These are phyloP conservation scores for Pseudogymnoascus sp. DNA, from an alignment of 2,329 filamentous ascomycete species.

Conservation along the genomic window DNA sequence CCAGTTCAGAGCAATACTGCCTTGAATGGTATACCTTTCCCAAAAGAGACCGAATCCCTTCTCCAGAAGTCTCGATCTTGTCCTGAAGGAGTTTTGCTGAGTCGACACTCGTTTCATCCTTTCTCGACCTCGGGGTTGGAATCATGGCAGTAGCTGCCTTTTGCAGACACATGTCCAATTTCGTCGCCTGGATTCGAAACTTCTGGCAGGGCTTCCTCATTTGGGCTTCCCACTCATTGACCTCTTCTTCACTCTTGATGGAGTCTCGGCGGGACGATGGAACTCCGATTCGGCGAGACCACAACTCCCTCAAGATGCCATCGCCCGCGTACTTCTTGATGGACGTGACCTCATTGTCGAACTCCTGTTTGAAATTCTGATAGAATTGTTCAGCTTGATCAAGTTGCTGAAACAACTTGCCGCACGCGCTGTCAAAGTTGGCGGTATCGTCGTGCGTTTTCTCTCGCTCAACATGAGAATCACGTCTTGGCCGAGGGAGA, in stretches of 20 bases:
- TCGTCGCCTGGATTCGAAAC: neutral
- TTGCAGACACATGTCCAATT: neutral
- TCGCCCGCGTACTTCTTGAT: slow-evolving; percentile 17
- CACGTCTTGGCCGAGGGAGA: neutral
- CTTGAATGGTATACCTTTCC: slow-evolving; percentile 12
- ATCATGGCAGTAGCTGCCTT: neutral
- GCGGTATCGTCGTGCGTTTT: neutral
- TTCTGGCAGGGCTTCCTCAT: neutral
- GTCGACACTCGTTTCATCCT: slow-evolving; percentile 12
- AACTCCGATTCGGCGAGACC: slow-evolving; percentile 17
- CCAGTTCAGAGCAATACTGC: slow-evolving; percentile 19
- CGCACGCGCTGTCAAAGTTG: neutral
- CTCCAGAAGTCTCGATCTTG: slow-evolving; percentile 15
- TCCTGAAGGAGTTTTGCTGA: slow-evolving; percentile 16
- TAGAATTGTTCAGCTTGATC: slow-evolving; percentile 20
- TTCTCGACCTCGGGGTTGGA: neutral
- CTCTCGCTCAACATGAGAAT: neutral
- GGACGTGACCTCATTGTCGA: slow-evolving; percentile 15
- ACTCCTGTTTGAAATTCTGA: slow-evolving; percentile 17
- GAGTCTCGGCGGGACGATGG: slow-evolving; percentile 13
- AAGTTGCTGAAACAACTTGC: slow-evolving; percentile 16
- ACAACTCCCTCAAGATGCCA: slow-evolving; percentile 16
- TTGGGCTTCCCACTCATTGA: neutral
- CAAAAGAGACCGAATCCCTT: slow-evolving; percentile 18
- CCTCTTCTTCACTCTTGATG: neutral